Percentiles rank a stretch among this genome's conserved stretches.
phyloP scores from a whole-genome alignment of 1,284 basidiomycete genomes.

The Papiliotrema nemorosa region DNA sequence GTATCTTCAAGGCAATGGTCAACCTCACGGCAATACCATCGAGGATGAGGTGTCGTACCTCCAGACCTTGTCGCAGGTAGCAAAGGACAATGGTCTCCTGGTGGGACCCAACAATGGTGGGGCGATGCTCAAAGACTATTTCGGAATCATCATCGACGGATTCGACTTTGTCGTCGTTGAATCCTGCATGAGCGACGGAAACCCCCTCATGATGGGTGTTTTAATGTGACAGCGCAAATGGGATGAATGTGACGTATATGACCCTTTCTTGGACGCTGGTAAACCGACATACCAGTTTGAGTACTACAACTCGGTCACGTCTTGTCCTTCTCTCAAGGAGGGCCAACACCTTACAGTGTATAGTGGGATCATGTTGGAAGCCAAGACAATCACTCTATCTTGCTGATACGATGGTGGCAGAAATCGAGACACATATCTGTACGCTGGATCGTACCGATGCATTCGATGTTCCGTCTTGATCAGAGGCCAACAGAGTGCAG shows the following conservation, averaged over 20 bases:
- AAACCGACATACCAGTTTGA: slow-evolving; percentile 12
- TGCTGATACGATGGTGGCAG: too few relatives aligned
- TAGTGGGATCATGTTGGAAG: background rate
- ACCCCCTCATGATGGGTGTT: too few relatives aligned
- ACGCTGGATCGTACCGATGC: too few relatives aligned
- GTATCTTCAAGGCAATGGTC: background rate
- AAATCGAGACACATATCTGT: too few relatives aligned
- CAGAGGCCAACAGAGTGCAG: too few relatives aligned
- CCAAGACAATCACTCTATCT: background rate
- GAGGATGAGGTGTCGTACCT: background rate
- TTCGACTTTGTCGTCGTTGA: background rate
- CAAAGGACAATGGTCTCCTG: background rate
- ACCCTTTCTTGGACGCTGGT: slow-evolving; percentile 6
- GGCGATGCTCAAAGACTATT: background rate
- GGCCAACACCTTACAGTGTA: slow-evolving; percentile 5
- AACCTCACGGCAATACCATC: background rate
- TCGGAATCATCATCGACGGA: background rate
- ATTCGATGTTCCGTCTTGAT: too few relatives aligned
- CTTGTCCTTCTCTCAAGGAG: slow-evolving; percentile 1
- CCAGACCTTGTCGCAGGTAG: background rate
- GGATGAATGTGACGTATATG: slow-evolving; percentile 11
- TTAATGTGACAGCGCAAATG: slow-evolving; percentile 1
- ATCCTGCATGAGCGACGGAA: background rate
- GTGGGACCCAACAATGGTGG: background rate
- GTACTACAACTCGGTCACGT: background rate